Evolutionary conservation across 2,329 filamentous ascomycete genomes (phyloP).

Genomic region (Aschersonia sp.): DNA sequence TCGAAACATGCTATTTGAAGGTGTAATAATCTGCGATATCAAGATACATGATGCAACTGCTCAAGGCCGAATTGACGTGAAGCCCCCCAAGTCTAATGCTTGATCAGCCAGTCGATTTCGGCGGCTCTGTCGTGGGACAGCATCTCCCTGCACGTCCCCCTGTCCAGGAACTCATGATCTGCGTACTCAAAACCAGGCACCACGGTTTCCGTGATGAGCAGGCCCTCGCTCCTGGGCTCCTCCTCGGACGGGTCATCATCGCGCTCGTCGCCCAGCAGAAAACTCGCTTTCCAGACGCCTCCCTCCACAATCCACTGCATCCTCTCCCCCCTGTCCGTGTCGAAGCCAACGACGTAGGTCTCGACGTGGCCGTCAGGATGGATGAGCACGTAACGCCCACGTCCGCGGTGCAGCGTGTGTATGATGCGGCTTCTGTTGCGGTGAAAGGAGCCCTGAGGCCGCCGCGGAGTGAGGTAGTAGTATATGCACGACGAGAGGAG

Average conservation of each 20-base stretch:
- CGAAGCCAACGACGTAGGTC: conserved; percentile 45
- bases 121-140: conserved; percentile 33
- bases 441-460: conserved; percentile 46
- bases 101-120: conserved; percentile 32
- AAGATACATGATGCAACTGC: not conserved
- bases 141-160: conserved; percentile 32
- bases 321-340: conserved; percentile 42
- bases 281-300: conserved; percentile 52
- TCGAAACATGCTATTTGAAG: too few relatives aligned
- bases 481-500: conserved; percentile 46
- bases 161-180: conserved; percentile 52
- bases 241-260: conserved; percentile 15
- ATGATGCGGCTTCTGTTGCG: conserved; percentile 46
- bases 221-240: conserved; percentile 23
- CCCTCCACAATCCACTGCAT: conserved; percentile 57
- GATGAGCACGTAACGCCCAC: conserved; percentile 50
- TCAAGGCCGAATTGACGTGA: not conserved
- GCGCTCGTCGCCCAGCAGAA: conserved; percentile 25
- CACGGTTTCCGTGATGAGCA: conserved; percentile 55
- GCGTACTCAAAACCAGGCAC: conserved; percentile 53
- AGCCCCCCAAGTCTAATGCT: conserved; percentile 1
- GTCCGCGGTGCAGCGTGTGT: conserved; percentile 49
- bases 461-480: conserved; percentile 45
- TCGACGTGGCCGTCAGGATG: conserved; percentile 45
- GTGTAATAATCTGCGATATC: too few relatives aligned